Evolutionary conservation across 352 stramenopile genomes (phyloP), one percentile per base, ranked within the genome.

Genomic region (Phytophthora aleatoria): DNA sequence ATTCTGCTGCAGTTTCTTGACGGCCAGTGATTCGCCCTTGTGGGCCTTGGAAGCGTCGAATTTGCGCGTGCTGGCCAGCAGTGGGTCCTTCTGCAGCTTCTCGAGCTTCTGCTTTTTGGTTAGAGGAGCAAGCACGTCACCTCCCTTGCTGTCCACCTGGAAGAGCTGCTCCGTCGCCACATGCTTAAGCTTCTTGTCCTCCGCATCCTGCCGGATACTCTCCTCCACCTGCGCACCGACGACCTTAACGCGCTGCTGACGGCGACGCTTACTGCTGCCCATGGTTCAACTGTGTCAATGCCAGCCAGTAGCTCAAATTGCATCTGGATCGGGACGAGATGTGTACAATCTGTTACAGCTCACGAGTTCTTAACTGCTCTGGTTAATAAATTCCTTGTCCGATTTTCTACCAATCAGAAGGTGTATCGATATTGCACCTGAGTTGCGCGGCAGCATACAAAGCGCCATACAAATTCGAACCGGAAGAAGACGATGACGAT

Each of bases 181-280:
- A 36, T 86, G 70, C 71, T 94, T 69, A n/a, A 94, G 76, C 74
- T 93, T 92, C 49, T 90, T 83, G 36, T 87, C 77, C 61, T 95
- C 82, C 4, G 73, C 84, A 47, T 92, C 79, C 57, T 91, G 75
- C n/a, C 75, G 81, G 52, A 95, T 93, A 55, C 76, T 91, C 49
- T 76, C 80, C 64, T 95, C 87, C 54, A 95, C 77, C 60, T 90
- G 67, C 42, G 67, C 77, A 50, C 87, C 87, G n/a, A 95, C 58
- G 41, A 67, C 73, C 67, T 87, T 71, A 13, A 88, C 57, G 61
- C 84, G 84, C 80, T 91, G 80, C 64, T 88, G 74, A 61, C 87
- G 71, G 63, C 79, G 76, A 16, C 81, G 73, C 33, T 76, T 77
- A 50, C 38, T 71, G 7, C 66, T 61, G 26, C 67, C 80, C 81